Evolutionary conservation across 306 rosid genomes (phyloP).

Genomic region (Delonix regia): DNA sequence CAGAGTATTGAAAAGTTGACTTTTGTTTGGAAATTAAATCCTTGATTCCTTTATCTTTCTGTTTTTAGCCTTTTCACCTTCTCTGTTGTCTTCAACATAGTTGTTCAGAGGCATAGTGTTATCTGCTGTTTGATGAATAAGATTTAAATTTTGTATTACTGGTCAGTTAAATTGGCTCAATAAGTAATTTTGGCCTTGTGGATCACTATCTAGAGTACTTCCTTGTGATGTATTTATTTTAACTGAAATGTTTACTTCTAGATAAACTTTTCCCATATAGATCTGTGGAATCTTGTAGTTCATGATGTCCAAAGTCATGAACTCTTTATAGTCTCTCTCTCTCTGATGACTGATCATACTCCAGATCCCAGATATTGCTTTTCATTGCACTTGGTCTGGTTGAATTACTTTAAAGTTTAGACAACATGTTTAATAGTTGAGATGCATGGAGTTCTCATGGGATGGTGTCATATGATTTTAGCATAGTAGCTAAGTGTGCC

Average conservation of each 20-base stretch:
- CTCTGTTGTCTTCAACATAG: neutral
- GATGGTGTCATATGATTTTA: neutral
- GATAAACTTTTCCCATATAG: too few relatives aligned
- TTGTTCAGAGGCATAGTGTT: neutral
- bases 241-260: too few relatives aligned
- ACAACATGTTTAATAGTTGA: neutral
- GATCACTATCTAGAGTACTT: neutral
- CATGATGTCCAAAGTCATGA: neutral
- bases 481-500: neutral
- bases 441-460: neutral
- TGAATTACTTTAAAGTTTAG: neutral
- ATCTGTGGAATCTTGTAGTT: too few relatives aligned
- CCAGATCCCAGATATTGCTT: neutral
- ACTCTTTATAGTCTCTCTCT: neutral
- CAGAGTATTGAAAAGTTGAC: neutral
- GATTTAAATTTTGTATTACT: neutral
- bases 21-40: constrained; percentile 1
- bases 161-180: neutral
- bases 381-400: neutral
- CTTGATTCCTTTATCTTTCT: neutral
- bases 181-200: neutral
- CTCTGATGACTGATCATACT: neutral
- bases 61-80: neutral
- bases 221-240: too few relatives aligned
- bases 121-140: constrained; percentile 8